Conservation (phyloP, 208 protist species). For the Acanthamoeba healyi region DNA sequence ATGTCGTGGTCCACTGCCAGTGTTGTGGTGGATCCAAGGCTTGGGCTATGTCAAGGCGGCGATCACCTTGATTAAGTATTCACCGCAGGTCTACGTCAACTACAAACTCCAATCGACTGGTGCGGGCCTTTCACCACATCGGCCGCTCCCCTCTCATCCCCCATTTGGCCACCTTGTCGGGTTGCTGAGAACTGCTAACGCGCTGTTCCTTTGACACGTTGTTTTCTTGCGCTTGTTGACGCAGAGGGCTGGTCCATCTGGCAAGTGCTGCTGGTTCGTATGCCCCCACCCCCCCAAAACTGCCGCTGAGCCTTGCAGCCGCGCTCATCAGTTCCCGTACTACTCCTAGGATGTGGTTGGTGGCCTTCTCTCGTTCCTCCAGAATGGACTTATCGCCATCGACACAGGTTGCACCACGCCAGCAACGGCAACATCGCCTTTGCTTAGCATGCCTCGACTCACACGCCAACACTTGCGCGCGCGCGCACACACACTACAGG, state of each 20-base stretch:
- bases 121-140: background rate
- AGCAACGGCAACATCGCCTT: background rate
- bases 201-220: background rate
- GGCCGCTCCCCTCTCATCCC: too few relatives aligned
- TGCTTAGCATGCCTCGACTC: too few relatives aligned
- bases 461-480: background rate
- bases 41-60: conserved; percentile 38
- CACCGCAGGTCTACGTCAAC: conserved; percentile 67
- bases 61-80: conserved; percentile 50
- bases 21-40: conserved; percentile 23
- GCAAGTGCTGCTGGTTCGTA: conserved; percentile 69
- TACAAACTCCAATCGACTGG: conserved; percentile 7
- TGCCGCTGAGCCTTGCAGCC: too few relatives aligned
- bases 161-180: too few relatives aligned
- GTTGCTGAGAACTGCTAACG: too few relatives aligned
- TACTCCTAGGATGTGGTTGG: conserved; percentile 58
- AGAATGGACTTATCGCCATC: conserved; percentile 52
- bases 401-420: background rate
- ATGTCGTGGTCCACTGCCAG: background rate
- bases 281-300: too few relatives aligned
- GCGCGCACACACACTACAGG: background rate
- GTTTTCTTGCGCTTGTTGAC: too few relatives aligned
- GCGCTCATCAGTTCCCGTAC: too few relatives aligned
- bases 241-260: conserved; percentile 70
- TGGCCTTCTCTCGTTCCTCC: conserved; percentile 61